Percentiles rank a stretch among this genome's conserved stretches.
Evolutionary conservation across 768 basidiomycete genomes (phyloP).

Genomic region (Kwoniella europaea): DNA sequence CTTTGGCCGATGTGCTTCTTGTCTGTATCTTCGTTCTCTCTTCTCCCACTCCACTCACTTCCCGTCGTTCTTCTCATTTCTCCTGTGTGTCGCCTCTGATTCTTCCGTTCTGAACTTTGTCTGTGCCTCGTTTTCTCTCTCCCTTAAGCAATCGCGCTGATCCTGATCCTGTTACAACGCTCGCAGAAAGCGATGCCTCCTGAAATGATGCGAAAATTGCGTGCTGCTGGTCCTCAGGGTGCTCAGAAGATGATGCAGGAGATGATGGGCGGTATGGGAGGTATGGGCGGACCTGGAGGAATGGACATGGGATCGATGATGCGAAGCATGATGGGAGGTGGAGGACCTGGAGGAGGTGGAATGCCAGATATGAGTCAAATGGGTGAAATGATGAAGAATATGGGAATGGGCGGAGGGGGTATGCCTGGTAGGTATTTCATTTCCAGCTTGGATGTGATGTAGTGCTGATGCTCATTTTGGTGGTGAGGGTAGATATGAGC

Average conservation of each 20-base stretch:
- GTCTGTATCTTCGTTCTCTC: too few relatives aligned
- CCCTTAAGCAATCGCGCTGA: not conserved
- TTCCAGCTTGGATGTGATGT: too few relatives aligned
- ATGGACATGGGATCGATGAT: conserved; percentile 68
- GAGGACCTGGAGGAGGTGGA: conserved; percentile 61
- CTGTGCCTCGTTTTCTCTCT: not conserved
- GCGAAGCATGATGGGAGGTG: conserved; percentile 85
- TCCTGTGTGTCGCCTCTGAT: too few relatives aligned
- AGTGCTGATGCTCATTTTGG: not conserved
- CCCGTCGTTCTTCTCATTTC: too few relatives aligned
- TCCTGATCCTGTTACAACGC: not conserved
- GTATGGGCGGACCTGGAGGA: conserved; percentile 39
- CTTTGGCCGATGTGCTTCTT: too few relatives aligned
- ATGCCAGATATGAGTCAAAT: conserved; percentile 92
- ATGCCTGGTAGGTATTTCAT: conserved; percentile 43
- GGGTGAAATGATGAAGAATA: conserved; percentile 68
- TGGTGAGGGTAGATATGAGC: conserved; percentile 50
- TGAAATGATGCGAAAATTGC: conserved; percentile 90
- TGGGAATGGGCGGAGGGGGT: conserved; percentile 32
- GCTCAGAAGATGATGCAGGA: conserved; percentile 77
- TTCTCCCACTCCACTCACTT: too few relatives aligned
- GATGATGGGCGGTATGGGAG: conserved; percentile 56
- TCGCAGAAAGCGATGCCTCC: conserved; percentile 86
- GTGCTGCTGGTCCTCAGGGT: conserved; percentile 67
- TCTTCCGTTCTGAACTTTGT: too few relatives aligned